Evolutionary conservation across 257 asterid species (phyloP).

Genomic region (Gardenia jasminoides): DNA sequence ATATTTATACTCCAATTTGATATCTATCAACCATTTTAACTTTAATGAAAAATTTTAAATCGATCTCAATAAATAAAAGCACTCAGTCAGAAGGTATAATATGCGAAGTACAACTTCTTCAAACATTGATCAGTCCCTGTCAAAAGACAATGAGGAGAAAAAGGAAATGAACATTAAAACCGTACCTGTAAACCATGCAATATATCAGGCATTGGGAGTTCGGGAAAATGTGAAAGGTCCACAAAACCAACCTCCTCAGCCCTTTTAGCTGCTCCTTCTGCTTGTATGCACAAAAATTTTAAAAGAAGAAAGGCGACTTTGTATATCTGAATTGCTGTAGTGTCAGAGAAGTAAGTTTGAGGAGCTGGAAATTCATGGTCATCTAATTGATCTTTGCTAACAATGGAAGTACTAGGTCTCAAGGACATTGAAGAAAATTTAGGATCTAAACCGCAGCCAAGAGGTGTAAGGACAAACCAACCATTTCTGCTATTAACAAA

Average conservation of each 20-base stretch:
- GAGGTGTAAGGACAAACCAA: conserved; percentile 86
- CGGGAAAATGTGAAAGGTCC: conserved; percentile 83
- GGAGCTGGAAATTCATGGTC: conserved; percentile 29
- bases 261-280: conserved; percentile 69
- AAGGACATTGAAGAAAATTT: conserved; percentile 46
- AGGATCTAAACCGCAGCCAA: conserved; percentile 60
- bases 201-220: conserved; percentile 96
- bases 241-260: conserved; percentile 91
- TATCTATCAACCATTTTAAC: background rate
- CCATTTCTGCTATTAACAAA: conserved; percentile 74
- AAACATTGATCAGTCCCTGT: background rate
- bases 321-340: conserved; percentile 67
- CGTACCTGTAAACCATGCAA: conserved; percentile 86
- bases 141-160: background rate
- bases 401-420: conserved; percentile 39
- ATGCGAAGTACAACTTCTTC: background rate
- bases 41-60: background rate
- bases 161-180: conserved; percentile 1
- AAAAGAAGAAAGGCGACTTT: conserved; percentile 69
- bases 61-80: background rate
- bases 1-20: background rate
- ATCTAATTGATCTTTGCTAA: conserved; percentile 50
- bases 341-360: conserved; percentile 68
- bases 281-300: conserved; percentile 78
- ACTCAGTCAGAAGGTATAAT: background rate